Base-by-base conservation (phyloP, 2,329 filamentous ascomycete genomes). In the Exserohilum rostratum region DNA sequence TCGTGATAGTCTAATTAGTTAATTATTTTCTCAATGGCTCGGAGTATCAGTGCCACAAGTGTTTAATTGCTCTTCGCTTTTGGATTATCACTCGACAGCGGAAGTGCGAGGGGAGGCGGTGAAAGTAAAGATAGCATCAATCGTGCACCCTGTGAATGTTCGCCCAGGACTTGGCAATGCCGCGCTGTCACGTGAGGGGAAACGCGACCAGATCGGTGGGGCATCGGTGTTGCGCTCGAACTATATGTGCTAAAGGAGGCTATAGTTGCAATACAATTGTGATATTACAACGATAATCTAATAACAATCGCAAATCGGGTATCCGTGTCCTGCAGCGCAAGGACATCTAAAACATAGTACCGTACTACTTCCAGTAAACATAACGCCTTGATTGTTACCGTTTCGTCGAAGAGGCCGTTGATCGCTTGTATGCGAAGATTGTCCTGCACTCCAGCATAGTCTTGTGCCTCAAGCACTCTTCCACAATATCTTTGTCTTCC, bases 361-460 rank as follows among this genome's bases (percentile, higher is more conserved):
- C 25, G 35, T 29, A 35, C 34, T 35, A 35, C 37, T 18, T 22
- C 25, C 22, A 38, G 17, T n/a, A 25, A 46, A 22, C 39, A 27
- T 38, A 20, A 39, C 29, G 10, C 34, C 49, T 29, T 45, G 39
- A 30, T 31, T 40, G 45, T 39, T 27, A 25, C 50, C 22, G 17
- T 33, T 25, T 25, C 37, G 31, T 27, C 33, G 30, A 29, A 9
- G 10, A 18, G 10, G 27, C 18, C 29, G 15, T 25, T 55, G 34
- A 64, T 27, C 49, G 57, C 55, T 75, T 76, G 55, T 69, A 71
- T 7, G 73, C 74, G 54, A 68, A 72, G 27, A 77, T 64, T 3
- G 70, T 66, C 17, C 67, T 71, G 43, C 74, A 76, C 40, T 76
- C 74, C 38, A 76, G 67, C n/a, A 71, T 62, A 3, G 75, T 77